Evolutionary conservation across 805 yeast genomes (phyloP).

Genomic region (Cyberlindnera maritima): DNA sequence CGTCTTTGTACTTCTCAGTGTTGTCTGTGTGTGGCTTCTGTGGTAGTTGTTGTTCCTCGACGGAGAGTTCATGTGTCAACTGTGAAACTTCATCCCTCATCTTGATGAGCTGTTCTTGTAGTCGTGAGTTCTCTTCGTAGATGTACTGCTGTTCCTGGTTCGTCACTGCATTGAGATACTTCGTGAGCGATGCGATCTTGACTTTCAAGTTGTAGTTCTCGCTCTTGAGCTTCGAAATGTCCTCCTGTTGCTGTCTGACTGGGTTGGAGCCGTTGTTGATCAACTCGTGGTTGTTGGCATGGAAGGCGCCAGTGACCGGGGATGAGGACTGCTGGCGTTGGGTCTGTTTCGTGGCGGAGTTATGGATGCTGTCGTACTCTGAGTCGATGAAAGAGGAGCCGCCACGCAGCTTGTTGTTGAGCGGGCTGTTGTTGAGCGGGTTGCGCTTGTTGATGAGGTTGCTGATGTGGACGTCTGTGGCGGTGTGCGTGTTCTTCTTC

Average conservation of each 20-base stretch:
- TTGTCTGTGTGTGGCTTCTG: background rate
- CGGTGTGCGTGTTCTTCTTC: background rate
- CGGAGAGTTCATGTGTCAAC: constrained; percentile 23
- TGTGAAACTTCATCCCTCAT: constrained; percentile 22
- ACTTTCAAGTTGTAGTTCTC: constrained; percentile 45
- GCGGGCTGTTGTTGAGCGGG: constrained; percentile 19
- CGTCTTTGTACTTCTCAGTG: constrained; percentile 6
- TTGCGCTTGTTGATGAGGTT: constrained; percentile 12
- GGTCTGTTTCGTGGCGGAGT: constrained; percentile 10
- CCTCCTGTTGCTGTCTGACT: constrained; percentile 30
- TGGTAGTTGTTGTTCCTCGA: constrained; percentile 3
- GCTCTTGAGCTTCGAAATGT: constrained; percentile 32
- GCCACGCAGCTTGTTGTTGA: constrained; percentile 23
- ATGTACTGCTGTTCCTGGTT: constrained; percentile 38
- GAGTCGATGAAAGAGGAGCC: constrained; percentile 29
- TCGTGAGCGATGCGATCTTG: constrained; percentile 39
- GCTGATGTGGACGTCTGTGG: constrained; percentile 8
- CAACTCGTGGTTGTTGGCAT: constrained; percentile 13
- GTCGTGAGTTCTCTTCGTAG: constrained; percentile 36
- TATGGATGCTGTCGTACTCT: constrained; percentile 22
- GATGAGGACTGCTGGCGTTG: constrained; percentile 14
- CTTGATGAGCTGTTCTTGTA: constrained; percentile 25
- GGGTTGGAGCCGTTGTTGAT: constrained; percentile 30
- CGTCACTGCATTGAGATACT: constrained; percentile 36
- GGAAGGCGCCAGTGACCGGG: constrained; percentile 18